Conservation (phyloP, 805 yeast genomes). For the Lipomyces spencermartinsiae region DNA sequence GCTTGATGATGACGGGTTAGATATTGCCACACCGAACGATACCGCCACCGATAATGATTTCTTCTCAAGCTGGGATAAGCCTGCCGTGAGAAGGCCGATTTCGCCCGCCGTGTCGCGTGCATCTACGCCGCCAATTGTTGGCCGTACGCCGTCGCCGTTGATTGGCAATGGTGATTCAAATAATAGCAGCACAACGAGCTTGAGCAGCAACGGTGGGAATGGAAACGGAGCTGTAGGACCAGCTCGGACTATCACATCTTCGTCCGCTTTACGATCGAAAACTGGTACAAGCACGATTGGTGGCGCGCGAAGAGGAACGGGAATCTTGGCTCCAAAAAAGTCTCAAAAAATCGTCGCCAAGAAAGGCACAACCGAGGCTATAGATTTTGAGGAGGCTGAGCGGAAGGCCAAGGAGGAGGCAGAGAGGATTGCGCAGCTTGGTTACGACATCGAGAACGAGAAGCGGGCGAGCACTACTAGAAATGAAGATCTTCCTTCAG, state of each 20-base stretch:
- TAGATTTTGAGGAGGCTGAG: conserved; percentile 71
- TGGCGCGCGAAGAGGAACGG: conserved; percentile 35
- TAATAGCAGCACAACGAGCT: conserved; percentile 2
- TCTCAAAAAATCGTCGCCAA: conserved; percentile 45
- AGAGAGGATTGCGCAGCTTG: conserved; percentile 60
- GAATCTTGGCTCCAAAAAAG: conserved; percentile 46
- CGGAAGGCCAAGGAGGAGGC: conserved; percentile 84
- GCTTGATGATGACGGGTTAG: conserved; percentile 50
- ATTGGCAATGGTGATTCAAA: conserved; percentile 32
- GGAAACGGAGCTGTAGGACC: conserved; percentile 40
- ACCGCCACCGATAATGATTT: conserved; percentile 73
- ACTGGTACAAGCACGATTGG: conserved; percentile 30
- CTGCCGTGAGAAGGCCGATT: conserved; percentile 51
- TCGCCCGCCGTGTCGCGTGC: conserved; percentile 53
- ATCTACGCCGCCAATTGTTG: conserved; percentile 44
- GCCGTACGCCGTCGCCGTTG: conserved; percentile 39
- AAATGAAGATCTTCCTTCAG: neutral
- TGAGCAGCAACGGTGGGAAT: conserved; percentile 21
- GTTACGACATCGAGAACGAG: conserved; percentile 50
- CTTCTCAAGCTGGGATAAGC: conserved; percentile 89
- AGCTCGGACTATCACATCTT: conserved; percentile 56
- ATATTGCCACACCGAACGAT: conserved; percentile 11
- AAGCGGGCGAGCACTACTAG: conserved; percentile 10
- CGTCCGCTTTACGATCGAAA: conserved; percentile 42
- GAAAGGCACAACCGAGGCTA: conserved; percentile 51